phyloP scores from a whole-genome alignment of 768 basidiomycete genomes.

The Cyclocybe aegerita region DNA sequence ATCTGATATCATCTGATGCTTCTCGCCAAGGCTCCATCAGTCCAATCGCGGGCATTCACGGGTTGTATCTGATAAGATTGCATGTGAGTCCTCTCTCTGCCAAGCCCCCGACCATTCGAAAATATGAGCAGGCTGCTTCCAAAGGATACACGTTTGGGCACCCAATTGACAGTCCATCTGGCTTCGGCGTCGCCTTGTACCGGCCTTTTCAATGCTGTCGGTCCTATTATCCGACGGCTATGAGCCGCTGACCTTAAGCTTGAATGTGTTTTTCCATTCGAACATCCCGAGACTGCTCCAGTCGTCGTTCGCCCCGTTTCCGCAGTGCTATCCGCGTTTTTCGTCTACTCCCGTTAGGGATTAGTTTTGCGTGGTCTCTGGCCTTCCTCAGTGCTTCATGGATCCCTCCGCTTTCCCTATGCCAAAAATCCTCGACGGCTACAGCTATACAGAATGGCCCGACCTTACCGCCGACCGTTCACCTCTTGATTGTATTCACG shows the following conservation, averaged over 20 bases:
- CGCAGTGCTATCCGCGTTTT: too few relatives aligned
- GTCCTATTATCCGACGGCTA: too few relatives aligned
- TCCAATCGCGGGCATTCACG: conserved; percentile 24
- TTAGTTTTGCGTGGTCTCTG: neutral
- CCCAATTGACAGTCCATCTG: neutral
- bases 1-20: conserved; percentile 27
- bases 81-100: conserved; percentile 13
- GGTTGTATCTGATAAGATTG: conserved; percentile 35
- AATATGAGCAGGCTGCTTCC: conserved; percentile 2
- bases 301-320: too few relatives aligned
- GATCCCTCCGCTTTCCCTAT: neutral
- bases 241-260: too few relatives aligned
- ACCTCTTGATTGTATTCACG: conserved; percentile 12
- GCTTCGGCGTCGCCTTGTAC: conserved; percentile 4
- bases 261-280: too few relatives aligned
- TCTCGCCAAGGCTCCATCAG: conserved; percentile 14
- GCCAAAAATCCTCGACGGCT: conserved; percentile 21
- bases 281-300: too few relatives aligned
- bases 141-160: neutral
- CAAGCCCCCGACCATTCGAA: conserved; percentile 10
- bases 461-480: conserved; percentile 27
- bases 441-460: conserved; percentile 29
- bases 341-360: too few relatives aligned
- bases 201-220: too few relatives aligned
- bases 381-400: neutral